Evolutionary conservation across 148 eudicot genomes (phyloP), one percentile per base, ranked within the genome.

Genomic region (Spergularia bocconei): DNA sequence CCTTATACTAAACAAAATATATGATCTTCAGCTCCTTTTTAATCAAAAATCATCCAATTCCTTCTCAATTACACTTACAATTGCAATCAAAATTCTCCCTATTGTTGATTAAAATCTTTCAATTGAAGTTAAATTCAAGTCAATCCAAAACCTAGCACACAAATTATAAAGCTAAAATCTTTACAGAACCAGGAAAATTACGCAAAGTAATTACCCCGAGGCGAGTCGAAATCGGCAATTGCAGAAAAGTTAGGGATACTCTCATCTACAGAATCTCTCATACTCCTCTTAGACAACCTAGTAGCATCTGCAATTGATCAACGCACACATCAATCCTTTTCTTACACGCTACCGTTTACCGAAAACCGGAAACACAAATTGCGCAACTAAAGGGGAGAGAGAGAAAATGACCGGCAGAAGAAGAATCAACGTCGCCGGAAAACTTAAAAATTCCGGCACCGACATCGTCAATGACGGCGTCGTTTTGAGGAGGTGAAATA

Each of bases 341-440:
- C 14, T 60, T 63, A 13, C 73, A 68, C 20, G 36, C 36, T 29
- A 29, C 36, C 36, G 36, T 2, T 29, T 0, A 29, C 36, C 36
- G 1, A 29, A 29, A 29, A 29, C 2, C 36, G 36, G 2, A 29
- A 29, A 29, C 36, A 29, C 36, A 29, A 29, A 29, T 29, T 29
- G 3, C 36, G 36, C 36, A 29, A 29, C 36, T 29, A 29, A 29
- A 29, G 3, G 36, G 2, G 4, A 29, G 36, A 62, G 25, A 14
- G 20, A 64, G 20, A 48, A 48, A 25, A 47, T 54, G 41, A 84
- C 85, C 84, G 12, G 25, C 25, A 23, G 58, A 47, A 44, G 77
- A 80, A 57, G 87, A 85, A 84, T 86, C 87, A 41, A 86, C 86
- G 75, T 82, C 87, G 38, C 84, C 82, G 16, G 86, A 86, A 73